Base-by-base conservation (phyloP, 257 asterid genomes). In the Vinca minor region DNA sequence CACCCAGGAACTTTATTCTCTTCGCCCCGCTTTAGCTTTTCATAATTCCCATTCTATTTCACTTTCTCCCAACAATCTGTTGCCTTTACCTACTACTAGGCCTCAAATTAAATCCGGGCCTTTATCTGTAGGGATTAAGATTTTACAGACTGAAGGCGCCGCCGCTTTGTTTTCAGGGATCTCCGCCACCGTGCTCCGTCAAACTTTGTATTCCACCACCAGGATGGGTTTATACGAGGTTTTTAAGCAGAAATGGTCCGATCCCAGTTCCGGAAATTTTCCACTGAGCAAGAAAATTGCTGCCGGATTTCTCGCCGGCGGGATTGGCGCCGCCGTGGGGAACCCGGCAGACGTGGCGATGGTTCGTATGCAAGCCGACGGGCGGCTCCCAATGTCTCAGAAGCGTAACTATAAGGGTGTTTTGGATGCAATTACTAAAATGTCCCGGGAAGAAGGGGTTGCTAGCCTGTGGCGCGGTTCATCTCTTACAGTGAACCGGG, bases 341-440 rank as follows among this genome's bases (percentile, higher is more conserved):
- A 83, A 85, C 76, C 94, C 94, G 0, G 94, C 94, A 0, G 94
- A 85, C 65, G 85, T 85, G 64, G 89, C 94, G 0, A 85, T 85
- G 94, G 94, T 85, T 9, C 77, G 89, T 0, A 85, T 85, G 94
- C 89, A 85, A 70, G 94, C 94, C 3, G 94, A 85, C 56, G 94
- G 94, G 0, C 72, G 94, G 58, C 87, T 85, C n/a, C 90, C 94
- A 0, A 4, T 28, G 0, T 66, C 69, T 0, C 76, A 83, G 69
- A 66, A 85, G n/a, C 76, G 90, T 10, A 83, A 83, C 36, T 85
- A 85, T 70, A 83, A 76, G 68, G 72, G 89, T 53, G 94, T 81
- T 0, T 58, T 76, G n/a, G 94, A 85, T 55, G 90, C 94, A 12
- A 79, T 83, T 11, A 66, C 87, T 0, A 82, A 72, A 35, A 85